A percentile compares a stretch with the other conserved stretches of the same genome.
These are phyloP conservation scores for Colletotrichum cuscutae DNA, from an alignment of 2,329 filamentous ascomycete species.

Conservation along the genomic window DNA sequence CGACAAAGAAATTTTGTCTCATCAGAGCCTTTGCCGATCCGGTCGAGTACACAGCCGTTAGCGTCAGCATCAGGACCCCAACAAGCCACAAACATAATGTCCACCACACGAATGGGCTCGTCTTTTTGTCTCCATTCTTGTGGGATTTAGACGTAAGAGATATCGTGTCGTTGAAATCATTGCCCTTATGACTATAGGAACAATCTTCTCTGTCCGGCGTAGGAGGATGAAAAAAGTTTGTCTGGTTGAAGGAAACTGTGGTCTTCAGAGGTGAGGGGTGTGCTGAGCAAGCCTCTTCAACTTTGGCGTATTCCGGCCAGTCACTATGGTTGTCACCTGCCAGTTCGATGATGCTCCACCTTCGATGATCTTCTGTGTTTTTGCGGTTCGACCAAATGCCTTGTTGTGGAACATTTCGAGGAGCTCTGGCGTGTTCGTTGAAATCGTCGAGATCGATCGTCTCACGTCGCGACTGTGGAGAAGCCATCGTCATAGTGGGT, in stretches of 20 bases:
- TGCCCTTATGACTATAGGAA: not conserved
- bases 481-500: not conserved
- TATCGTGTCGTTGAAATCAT: slow-evolving; percentile 7
- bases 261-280: not conserved
- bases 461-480: not conserved
- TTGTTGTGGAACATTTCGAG: not conserved
- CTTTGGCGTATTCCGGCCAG: not conserved
- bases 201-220: slow-evolving; percentile 9
- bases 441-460: slow-evolving; percentile 24
- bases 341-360: not conserved
- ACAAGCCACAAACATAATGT: slow-evolving; percentile 21
- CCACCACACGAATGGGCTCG: slow-evolving; percentile 26
- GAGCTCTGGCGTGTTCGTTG: not conserved
- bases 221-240: slow-evolving; percentile 14
- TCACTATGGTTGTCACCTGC: not conserved
- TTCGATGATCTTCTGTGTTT: not conserved
- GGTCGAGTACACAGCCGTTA: slow-evolving; percentile 28
- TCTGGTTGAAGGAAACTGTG: not conserved
- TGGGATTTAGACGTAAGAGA: slow-evolving; percentile 3
- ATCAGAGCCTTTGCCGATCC: slow-evolving; percentile 30
- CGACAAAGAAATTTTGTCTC: slow-evolving; percentile 23
- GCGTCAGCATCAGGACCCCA: slow-evolving; percentile 13
- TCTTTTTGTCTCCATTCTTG: not conserved
- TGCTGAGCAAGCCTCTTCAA: not conserved
- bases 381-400: not conserved